These are phyloP conservation scores for Petunia hybrid DNA, from an alignment of 305 asterid genomes.

Conservation along the genomic window DNA sequence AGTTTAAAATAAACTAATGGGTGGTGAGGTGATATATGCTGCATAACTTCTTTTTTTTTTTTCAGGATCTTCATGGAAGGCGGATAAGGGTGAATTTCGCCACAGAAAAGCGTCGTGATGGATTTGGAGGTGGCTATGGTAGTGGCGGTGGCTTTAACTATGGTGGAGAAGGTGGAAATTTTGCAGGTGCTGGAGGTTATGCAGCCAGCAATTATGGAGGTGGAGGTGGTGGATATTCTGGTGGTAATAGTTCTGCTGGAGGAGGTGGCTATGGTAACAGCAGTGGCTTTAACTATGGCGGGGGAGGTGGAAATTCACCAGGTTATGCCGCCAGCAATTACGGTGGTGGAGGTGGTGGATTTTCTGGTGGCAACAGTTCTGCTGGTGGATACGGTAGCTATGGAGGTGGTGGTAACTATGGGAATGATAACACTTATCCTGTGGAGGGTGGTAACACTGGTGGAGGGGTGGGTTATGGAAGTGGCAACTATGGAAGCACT, in stretches of 20 bases:
- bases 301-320: constrained; percentile 32
- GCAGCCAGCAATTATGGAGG: constrained; percentile 42
- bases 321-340: constrained; percentile 15
- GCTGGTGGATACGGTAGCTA: constrained; percentile 36
- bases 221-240: constrained; percentile 41
- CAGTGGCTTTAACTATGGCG: constrained; percentile 37
- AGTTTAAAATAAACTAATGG: neutral
- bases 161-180: constrained; percentile 29
- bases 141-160: constrained; percentile 37
- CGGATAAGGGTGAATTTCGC: constrained; percentile 80
- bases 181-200: constrained; percentile 19
- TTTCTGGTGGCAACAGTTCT: constrained; percentile 38
- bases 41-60: constrained; percentile 6
- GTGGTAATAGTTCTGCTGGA: constrained; percentile 33
- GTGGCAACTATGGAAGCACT: constrained; percentile 29
- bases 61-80: constrained; percentile 88
- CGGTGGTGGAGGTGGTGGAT: constrained; percentile 42
- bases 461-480: constrained; percentile 40
- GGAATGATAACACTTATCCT: constrained; percentile 12
- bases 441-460: constrained; percentile 37
- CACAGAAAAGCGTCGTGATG: constrained; percentile 67
- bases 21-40: neutral
- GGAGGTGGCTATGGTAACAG: constrained; percentile 33
- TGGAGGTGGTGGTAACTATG: constrained; percentile 41
- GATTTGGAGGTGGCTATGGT: constrained; percentile 48